Conservation (phyloP, 768 basidiomycete genomes). For the Dendrothele bispora region DNA sequence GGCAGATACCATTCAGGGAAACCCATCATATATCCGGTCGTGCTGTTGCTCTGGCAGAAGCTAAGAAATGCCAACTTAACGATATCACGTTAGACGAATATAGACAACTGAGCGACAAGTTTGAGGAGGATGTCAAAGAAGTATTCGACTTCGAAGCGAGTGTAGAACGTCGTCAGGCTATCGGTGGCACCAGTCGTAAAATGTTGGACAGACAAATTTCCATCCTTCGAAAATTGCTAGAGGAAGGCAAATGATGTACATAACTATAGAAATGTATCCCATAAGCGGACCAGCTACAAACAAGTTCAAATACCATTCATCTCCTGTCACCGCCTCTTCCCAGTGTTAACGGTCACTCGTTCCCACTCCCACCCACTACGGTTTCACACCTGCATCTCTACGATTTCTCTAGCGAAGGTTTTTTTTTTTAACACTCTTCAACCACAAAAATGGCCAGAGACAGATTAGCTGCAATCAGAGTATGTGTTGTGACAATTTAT, state of each 20-base stretch:
- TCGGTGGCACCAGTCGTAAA: constrained; percentile 85
- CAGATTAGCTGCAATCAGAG: constrained; percentile 86
- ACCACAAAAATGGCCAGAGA: constrained; percentile 71
- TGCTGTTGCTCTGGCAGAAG: constrained; percentile 92
- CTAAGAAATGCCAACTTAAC: constrained; percentile 76
- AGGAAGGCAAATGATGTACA: constrained; percentile 17
- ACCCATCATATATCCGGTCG: constrained; percentile 98
- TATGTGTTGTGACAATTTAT: constrained; percentile 32
- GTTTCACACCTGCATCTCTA: too few relatives aligned
- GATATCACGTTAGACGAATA: constrained; percentile 81
- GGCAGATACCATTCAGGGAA: constrained; percentile 94
- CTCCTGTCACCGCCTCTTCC: too few relatives aligned
- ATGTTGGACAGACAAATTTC: constrained; percentile 87
- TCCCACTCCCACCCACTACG: too few relatives aligned
- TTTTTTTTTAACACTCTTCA: neutral
- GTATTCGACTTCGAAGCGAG: constrained; percentile 96
- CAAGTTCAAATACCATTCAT: too few relatives aligned
- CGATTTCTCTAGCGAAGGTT: neutral
- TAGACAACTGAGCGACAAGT: constrained; percentile 71
- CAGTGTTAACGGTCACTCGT: too few relatives aligned
- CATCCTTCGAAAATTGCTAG: constrained; percentile 64
- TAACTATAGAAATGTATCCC: constrained; percentile 5
- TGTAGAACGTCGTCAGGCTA: constrained; percentile 88
- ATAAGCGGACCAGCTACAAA: too few relatives aligned
- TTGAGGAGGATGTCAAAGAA: constrained; percentile 74